These are phyloP conservation scores for Discostella stelligera DNA, from an alignment of 352 stramenopile genomes.

Conservation along the genomic window DNA sequence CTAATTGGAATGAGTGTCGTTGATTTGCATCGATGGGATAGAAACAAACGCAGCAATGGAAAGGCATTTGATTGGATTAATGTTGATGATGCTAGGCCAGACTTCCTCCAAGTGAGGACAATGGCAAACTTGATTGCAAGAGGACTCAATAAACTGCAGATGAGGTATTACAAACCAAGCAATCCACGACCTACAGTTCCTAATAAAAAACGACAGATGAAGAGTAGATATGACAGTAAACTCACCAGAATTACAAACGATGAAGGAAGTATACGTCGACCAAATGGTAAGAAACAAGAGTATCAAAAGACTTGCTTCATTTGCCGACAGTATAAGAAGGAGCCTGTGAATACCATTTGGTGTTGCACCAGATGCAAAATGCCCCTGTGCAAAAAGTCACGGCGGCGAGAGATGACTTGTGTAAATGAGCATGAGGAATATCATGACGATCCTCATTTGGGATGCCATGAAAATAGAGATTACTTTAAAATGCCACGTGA, in stretches of 20 bases:
- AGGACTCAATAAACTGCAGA: background rate
- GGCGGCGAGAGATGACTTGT: background rate
- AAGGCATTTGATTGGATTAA: background rate
- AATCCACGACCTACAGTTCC: background rate
- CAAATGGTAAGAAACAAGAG: background rate
- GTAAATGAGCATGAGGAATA: background rate
- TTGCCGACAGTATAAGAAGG: conserved; percentile 1
- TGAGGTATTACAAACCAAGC: background rate
- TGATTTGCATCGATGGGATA: conserved; percentile 19
- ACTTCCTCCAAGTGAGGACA: background rate
- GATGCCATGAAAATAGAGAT: background rate
- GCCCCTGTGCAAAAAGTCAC: background rate
- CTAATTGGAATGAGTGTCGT: conserved; percentile 37
- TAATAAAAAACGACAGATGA: background rate
- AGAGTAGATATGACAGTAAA: too few relatives aligned
- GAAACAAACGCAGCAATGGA: background rate
- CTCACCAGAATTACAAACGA: background rate
- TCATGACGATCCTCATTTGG: background rate
- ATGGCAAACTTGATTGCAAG: background rate
- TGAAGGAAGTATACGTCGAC: background rate
- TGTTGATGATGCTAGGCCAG: background rate
- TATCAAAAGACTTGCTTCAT: conserved; percentile 8
- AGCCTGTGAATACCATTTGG: background rate
- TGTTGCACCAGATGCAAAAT: background rate
- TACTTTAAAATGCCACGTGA: background rate